Base-by-base conservation (phyloP, 495 filamentous ascomycete species). In the Diplogelasinospora grovesii region DNA sequence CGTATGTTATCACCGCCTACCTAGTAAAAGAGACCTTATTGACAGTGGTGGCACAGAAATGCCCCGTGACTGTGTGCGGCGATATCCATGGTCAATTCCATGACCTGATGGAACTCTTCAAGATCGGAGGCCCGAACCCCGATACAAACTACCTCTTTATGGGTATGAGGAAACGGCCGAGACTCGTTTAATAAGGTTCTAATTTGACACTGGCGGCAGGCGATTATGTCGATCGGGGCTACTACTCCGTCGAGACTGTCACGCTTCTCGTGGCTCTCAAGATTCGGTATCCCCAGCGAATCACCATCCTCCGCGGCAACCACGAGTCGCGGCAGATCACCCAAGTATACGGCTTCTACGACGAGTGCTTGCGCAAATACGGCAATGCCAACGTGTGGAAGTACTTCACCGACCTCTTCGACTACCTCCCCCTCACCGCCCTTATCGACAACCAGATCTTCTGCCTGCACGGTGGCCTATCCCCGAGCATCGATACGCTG, bases 371-470 rank as follows among this genome's bases (percentile, higher is more conserved):
- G 36, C 83, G 89, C 56, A 96, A 96, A 73, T 96, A 96, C 56
- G 89, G 89, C 66, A 96, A 95, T 60, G 92, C 92, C 47, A 97
- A 96, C 59, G 92, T 98, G 49, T 98, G 92, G 92, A 96, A 95
- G 75, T 96, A 85, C 70, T 98, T 97, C 66, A 97, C 92, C 53
- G 92, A 98, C 61, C 81, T 98, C 23, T 97, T 98, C 72, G 92
- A 98, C 70, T 98, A 89, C 68, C 87, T 98, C 27, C 92, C 92
- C 49, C 82, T 98, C 59, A 98, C 92, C 48, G 92, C 92, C 45
- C 78, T 98, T 48, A 98, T 98, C 69, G 90, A 98, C 69, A 96
- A 95, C 69, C 92, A 98, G 73, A 98, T 98, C 64, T 98, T 98
- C 79, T 98, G 92, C 69, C 80, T 98, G 37, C 92, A 98, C 68